Base-by-base conservation (phyloP, 2,329 filamentous ascomycete species). In the Cladosporium phlei region DNA sequence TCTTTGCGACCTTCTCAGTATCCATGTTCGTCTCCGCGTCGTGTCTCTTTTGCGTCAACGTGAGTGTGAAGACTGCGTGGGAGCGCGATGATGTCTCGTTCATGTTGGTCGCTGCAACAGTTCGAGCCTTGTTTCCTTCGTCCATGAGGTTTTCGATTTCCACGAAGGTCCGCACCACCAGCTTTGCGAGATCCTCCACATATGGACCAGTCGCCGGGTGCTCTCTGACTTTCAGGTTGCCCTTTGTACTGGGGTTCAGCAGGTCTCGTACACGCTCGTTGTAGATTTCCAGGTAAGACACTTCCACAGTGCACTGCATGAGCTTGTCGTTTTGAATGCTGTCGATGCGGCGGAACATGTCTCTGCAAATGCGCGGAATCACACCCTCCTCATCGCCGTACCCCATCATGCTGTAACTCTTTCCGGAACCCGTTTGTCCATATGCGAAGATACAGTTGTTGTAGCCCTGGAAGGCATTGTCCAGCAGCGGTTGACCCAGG, bases 381-480 rank as follows among this genome's bases (percentile, higher is more conserved):
- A 98, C 93, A 66, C 93, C 93, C 48, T 89, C 80, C 63, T 98
- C 91, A 61, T 91, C 85, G 45, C 93, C 93, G 69, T 97, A 98
- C 38, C 93, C 93, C 93, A 98, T 98, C 91, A 98, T 98, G 24
- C 90, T 96, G 69, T 98, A 98, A 12, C 89, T 96, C 72, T 98
- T 98, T 69, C 93, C 93, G 1, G 93, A 97, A 57, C 93, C 93
- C 2, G 93, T 98, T 73, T 98, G 93, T 14, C 93, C 93, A 65
- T 98, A 98, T 11, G 93, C 93, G 66, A 98, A 98, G 63, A 98
- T 98, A 76, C 93, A 98, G 69, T 97, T 98, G 75, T 98, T 97
- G 74, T 97, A 98, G 34, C 93, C 93, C 61, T 91, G 82, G 65
- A 98, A 98, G 14, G 93, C 93, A 79, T 98, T 98, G 72, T 98